Evolutionary conservation across 768 basidiomycete species (phyloP).

Genomic region (Floccularia luteovirens): DNA sequence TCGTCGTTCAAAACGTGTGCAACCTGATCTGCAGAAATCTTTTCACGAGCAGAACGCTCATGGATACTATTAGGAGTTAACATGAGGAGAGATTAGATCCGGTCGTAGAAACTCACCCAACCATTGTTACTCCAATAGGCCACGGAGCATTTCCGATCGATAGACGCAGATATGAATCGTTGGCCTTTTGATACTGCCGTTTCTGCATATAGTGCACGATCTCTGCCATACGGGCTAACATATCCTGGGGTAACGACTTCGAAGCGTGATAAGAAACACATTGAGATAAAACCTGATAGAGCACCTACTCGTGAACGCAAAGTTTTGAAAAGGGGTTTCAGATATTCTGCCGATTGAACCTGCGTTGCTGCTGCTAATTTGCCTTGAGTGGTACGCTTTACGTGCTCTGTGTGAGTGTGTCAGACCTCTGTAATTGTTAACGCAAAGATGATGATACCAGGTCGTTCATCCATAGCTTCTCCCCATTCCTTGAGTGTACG

Average conservation of each 20-base stretch:
- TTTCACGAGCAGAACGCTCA: conserved; percentile 95
- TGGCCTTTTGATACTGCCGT: conserved; percentile 91
- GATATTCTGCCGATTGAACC: conserved; percentile 90
- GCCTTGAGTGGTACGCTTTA: conserved; percentile 87
- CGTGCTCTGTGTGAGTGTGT: conserved; percentile 43
- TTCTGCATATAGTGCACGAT: conserved; percentile 97
- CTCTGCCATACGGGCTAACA: conserved; percentile 82
- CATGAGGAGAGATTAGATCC: conserved; percentile 2
- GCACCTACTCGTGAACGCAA: conserved; percentile 78
- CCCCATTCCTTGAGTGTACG: conserved; percentile 94
- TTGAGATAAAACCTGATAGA: not conserved
- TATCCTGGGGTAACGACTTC: conserved; percentile 74
- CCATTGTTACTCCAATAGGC: conserved; percentile 99
- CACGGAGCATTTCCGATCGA: conserved; percentile 99
- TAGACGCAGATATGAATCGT: conserved; percentile 93
- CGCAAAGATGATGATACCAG: conserved; percentile 43
- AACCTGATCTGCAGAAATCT: conserved; percentile 95
- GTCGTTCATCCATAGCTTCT: conserved; percentile 88
- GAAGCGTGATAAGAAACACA: not conserved
- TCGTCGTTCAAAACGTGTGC: conserved; percentile 99
- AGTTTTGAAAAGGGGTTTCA: conserved; percentile 93
- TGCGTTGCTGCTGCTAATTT: conserved; percentile 94
- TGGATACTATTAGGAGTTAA: conserved; percentile 60
- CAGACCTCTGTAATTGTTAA: not conserved
- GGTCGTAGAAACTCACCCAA: conserved; percentile 59